Conservation (phyloP, 352 stramenopile species). For the Phytophthora fragariae region DNA sequence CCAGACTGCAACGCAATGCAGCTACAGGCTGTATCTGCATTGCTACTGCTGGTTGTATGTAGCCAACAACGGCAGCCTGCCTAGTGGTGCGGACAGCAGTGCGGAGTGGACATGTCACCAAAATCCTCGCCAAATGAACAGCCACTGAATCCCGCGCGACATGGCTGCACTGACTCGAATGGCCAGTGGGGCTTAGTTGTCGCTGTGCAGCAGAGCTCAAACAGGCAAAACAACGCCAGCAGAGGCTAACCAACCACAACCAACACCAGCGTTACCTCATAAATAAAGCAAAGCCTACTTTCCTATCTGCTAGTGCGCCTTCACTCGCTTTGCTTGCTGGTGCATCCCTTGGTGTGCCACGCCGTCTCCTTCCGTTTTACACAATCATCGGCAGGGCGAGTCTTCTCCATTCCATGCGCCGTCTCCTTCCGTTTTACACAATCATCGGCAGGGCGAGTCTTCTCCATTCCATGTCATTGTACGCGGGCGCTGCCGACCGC, state of each 20-base stretch:
- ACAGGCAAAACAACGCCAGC: not conserved
- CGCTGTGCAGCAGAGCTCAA: not conserved
- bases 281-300: slow-evolving; percentile 46
- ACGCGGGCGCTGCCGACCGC: slow-evolving; percentile 4
- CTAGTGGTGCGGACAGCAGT: not conserved
- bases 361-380: no score
- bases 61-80: not conserved
- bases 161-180: slow-evolving; percentile 25
- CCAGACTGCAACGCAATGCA: no score
- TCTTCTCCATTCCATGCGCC: no score
- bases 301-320: slow-evolving; percentile 23
- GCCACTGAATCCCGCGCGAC: not conserved
- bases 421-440: slow-evolving; percentile 19
- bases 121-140: not conserved
- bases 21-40: no score
- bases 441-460: not conserved
- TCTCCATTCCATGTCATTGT: slow-evolving; percentile 9
- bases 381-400: no score
- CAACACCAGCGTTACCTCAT: slow-evolving; percentile 28
- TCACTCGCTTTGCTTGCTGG: slow-evolving; percentile 22
- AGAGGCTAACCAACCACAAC: slow-evolving; percentile 21
- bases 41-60: no score
- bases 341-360: slow-evolving; percentile 4
- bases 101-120: not conserved
- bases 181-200: slow-evolving; percentile 1